Conservation (phyloP, 805 yeast genomes). For the Wickerhamomyces ciferrii region DNA sequence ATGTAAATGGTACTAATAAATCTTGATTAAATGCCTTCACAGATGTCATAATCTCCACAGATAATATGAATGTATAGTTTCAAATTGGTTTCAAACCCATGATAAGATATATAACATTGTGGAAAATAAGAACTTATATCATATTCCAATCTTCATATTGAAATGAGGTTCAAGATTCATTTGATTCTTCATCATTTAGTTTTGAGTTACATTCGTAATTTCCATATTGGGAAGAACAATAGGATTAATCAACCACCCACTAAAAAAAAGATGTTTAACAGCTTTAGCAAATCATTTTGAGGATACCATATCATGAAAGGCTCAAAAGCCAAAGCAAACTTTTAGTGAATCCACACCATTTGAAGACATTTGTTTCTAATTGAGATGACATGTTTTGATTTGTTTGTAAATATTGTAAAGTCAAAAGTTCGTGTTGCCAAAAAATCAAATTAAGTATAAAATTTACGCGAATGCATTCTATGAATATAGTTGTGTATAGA, state of each 20-base stretch:
- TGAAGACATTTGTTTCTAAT: too few relatives aligned
- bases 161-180: neutral
- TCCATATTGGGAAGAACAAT: slow-evolving; percentile 1
- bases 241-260: neutral
- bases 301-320: too few relatives aligned
- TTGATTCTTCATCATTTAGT: neutral
- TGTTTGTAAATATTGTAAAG: too few relatives aligned
- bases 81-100: neutral
- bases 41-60: slow-evolving; percentile 1
- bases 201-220: neutral
- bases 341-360: too few relatives aligned
- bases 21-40: slow-evolving; percentile 14
- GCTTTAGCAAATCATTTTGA: too few relatives aligned
- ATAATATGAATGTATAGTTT: neutral
- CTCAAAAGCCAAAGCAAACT: too few relatives aligned
- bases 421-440: too few relatives aligned
- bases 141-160: neutral
- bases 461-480: neutral
- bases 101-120: neutral
- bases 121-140: neutral
- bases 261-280: too few relatives aligned
- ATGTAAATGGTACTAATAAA: slow-evolving; percentile 29
- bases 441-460: neutral
- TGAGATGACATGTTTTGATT: too few relatives aligned
- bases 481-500: neutral